Evolutionary conservation across 1,139 yeast species (phyloP).

Genomic region (Pichia sp.): DNA sequence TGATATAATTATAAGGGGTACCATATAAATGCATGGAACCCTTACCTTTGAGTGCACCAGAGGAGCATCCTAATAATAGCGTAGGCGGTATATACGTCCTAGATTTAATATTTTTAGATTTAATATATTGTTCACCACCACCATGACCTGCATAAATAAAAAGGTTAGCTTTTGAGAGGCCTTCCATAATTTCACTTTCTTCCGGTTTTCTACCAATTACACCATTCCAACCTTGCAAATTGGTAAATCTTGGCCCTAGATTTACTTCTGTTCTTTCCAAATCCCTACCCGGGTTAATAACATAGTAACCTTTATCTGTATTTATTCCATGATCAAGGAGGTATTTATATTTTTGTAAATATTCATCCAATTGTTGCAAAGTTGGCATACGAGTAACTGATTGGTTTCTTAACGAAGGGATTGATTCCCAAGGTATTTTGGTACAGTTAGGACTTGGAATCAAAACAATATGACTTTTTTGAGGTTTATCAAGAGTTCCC

Average conservation of each 20-base stretch:
- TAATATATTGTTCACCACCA: constrained; percentile 80
- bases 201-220: constrained; percentile 48
- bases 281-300: constrained; percentile 82
- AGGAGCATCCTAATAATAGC: constrained; percentile 84
- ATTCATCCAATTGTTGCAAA: constrained; percentile 38
- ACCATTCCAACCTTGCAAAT: constrained; percentile 47
- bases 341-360: constrained; percentile 30
- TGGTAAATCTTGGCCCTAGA: constrained; percentile 43
- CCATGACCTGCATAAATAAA: constrained; percentile 91
- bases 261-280: constrained; percentile 58
- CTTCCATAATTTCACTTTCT: constrained; percentile 41
- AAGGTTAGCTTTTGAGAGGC: constrained; percentile 40
- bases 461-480: constrained; percentile 54
- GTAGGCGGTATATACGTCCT: constrained; percentile 53
- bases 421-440: constrained; percentile 83
- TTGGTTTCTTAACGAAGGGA: constrained; percentile 44
- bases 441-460: constrained; percentile 61
- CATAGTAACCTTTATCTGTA: constrained; percentile 39
- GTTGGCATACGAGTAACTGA: constrained; percentile 80
- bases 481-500: neutral
- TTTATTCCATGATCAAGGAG: constrained; percentile 23
- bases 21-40: constrained; percentile 73
- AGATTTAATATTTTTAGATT: constrained; percentile 42
- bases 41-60: constrained; percentile 58
- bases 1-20: constrained; percentile 64